Evolutionary conservation across 768 basidiomycete species (phyloP), one percentile per base, ranked within the genome.

Genomic region (Scleroderma citrinum): DNA sequence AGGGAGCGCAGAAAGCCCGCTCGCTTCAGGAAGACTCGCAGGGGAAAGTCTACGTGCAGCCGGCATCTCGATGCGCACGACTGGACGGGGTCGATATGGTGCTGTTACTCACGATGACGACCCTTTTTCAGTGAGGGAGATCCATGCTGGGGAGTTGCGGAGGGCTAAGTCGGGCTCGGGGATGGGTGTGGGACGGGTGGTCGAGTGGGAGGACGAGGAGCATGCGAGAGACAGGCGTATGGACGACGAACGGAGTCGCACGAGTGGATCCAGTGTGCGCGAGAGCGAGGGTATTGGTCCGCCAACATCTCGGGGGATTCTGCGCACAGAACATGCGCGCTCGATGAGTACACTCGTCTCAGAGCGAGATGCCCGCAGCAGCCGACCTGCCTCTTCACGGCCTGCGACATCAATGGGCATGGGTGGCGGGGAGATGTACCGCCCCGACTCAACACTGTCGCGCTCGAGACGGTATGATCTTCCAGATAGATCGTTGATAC

Each of bases 11-110:
- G 88, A 89, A 67, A 85, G 78, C 59, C 71, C 80, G 7, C 61
- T 85, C 23, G 68, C 61, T 32, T 69, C 67, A 14, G 74, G 78
- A 11, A 66, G 85, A 49, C 63, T 90, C 13, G 63, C 86, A 8
- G 79, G 83, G 3, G 85, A 88, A 62, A 81, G 80, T 14, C 59
- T 90, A 50, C 74, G 82, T 42, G 84, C 86, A 0, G 85, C 87
- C 0, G 88, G 87, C 10, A 68, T 89, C 48, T 75, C 72, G 26
- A 73, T 61, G 65, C 63, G 65, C 21, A 55, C 57, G 64, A 52
- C 55, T 36, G 14, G 58, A 60, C 29, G 8, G 17, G 26, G 5
- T 5, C 26, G 26, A 29, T 29, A 32, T 20, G 43, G 30, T 16
- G 17, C 8, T 8, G 21, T 16, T 26, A 14, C 6, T 7, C 16